Evolutionary conservation across 805 yeast species (phyloP), one percentile per base, ranked within the genome.

Genomic region (Candida odintsovae): DNA sequence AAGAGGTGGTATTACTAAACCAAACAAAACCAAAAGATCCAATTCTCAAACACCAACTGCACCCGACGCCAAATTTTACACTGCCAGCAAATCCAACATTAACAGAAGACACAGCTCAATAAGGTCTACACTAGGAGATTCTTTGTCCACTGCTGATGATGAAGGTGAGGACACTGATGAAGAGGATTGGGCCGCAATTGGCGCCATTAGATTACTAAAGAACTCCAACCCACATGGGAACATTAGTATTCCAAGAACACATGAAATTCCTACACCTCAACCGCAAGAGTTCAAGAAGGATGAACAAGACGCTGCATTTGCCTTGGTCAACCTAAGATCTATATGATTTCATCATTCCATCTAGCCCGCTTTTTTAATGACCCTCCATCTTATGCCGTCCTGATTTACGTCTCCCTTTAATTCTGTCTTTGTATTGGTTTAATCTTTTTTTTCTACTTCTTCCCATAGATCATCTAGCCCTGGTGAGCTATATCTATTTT

Each of bases 111-210:
- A 58, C 44, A 51, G 55, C 25, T 58, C 61, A 58, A 56, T 73
- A 68, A 55, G 79, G 74, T 53, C 71, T 61, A 56, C 67, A 67
- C 43, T 76, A 63, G 29, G 50, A 61, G 43, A 70, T 10, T 41
- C 42, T n/a, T 46, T 39, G 19, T 16, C 21, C 7, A 18, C n/a
- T 7, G 20, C 18, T 15, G 48, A 38, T 10, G 49, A 40, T 28
- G 45, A 49, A 10, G 43, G 39, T 22, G 46, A 55, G 8, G 95
- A 88, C 58, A 92, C 99, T 0, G 99, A 92, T 64, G 98, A 92
- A 61, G 99, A 92, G 65, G 98, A 92, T 65, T 92, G 99, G 99
- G 86, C 82, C 51, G 69, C 89, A 0, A 83, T 90, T 45, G 97
- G 97, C 1, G 90, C 97, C 0, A 83, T 77, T 35, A 70, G 78